Conservation (phyloP, 306 rosid species). For the Adenanthera pavonina region DNA sequence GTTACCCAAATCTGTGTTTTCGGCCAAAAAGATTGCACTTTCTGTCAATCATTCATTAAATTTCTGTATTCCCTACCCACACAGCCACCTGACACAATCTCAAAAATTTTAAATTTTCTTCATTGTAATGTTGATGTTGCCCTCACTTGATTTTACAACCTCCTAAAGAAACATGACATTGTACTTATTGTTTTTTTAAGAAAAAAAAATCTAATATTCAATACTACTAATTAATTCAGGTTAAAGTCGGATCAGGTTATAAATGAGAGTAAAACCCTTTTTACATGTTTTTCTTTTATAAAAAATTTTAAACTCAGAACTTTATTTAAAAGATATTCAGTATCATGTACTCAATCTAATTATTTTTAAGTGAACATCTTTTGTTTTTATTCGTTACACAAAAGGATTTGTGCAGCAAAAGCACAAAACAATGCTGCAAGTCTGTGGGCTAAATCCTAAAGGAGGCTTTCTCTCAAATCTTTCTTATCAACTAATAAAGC, state of each 20-base stretch:
- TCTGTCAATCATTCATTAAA: constrained; percentile 22
- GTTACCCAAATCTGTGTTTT: constrained; percentile 13
- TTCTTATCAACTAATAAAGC: constrained; percentile 3
- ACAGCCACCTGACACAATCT: constrained; percentile 31
- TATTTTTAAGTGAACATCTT: neutral
- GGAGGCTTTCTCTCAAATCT: constrained; percentile 1
- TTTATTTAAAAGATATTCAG: no score
- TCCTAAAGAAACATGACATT: no score
- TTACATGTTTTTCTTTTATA: no score
- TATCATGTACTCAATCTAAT: no score
- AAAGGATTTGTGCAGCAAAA: neutral
- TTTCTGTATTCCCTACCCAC: neutral
- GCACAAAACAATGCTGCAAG: constrained; percentile 3
- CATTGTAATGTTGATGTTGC: neutral
- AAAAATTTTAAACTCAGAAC: no score
- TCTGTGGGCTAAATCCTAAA: constrained; percentile 38
- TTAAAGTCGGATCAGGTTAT: no score
- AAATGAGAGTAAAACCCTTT: no score
- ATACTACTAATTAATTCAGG: no score
- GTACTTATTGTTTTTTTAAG: no score
- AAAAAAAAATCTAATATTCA: no score
- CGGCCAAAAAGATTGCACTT: no score
- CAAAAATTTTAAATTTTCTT: neutral
- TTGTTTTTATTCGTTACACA: constrained; percentile 17
- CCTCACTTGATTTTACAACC: no score